These are phyloP conservation scores for Carpinus fangiana DNA, from an alignment of 306 rosid genomes.

Conservation along the genomic window DNA sequence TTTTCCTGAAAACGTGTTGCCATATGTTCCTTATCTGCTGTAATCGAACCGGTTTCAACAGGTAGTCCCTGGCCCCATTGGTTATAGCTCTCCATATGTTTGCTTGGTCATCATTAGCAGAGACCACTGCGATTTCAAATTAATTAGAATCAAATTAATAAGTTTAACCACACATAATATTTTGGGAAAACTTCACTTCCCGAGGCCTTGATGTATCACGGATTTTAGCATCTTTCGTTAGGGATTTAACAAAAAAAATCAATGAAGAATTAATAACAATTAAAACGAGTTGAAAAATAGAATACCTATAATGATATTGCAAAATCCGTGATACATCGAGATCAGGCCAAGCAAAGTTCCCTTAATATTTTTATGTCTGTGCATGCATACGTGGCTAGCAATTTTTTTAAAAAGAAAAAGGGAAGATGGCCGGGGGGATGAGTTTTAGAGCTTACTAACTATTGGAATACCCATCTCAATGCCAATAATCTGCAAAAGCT, in stretches of 20 bases:
- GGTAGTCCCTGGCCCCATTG: conserved; percentile 25
- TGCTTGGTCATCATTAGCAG: conserved; percentile 8
- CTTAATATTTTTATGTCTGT: too few relatives aligned
- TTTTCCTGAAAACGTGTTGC: conserved; percentile 28
- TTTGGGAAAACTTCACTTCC: too few relatives aligned
- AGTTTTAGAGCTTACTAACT: conserved; percentile 19
- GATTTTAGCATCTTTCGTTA: too few relatives aligned
- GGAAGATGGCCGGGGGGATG: not conserved
- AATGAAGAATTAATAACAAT: too few relatives aligned
- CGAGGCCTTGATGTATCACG: too few relatives aligned
- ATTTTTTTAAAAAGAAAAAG: not conserved
- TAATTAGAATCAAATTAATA: not conserved
- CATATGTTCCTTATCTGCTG: conserved; percentile 26
- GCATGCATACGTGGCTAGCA: too few relatives aligned
- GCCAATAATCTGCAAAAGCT: conserved; percentile 20
- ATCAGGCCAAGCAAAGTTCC: too few relatives aligned
- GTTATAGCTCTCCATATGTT: conserved; percentile 3
- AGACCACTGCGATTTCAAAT: conserved; percentile 17
- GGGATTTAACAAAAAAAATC: too few relatives aligned
- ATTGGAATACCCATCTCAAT: conserved; percentile 28
- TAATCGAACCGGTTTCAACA: conserved; percentile 19
- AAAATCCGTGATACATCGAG: too few relatives aligned
- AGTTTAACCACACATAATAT: not conserved
- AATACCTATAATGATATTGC: too few relatives aligned
- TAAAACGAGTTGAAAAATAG: too few relatives aligned